Percentiles rank a stretch among this genome's conserved stretches.
Evolutionary conservation across 495 filamentous ascomycete genomes (phyloP).

Genomic region (Lepraria neglecta): DNA sequence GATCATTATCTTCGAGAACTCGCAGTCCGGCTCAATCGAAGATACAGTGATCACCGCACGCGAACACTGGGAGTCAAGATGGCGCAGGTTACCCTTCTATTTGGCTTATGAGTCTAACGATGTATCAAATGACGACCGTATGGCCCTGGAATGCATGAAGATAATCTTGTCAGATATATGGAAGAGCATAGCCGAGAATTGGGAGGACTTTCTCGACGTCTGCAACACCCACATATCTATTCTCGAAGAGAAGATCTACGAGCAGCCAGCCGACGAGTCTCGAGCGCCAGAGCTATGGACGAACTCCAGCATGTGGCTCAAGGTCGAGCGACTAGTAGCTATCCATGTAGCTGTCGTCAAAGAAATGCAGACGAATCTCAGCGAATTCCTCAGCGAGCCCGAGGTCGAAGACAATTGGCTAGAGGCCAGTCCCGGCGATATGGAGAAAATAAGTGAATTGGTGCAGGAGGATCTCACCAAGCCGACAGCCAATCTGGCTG

Average conservation of each 20-base stretch:
- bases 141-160: slow-evolving; percentile 45
- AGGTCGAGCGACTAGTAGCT: slow-evolving; percentile 48
- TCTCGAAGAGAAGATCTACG: slow-evolving; percentile 53
- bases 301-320: slow-evolving; percentile 46
- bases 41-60: slow-evolving; percentile 47
- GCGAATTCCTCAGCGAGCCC: slow-evolving; percentile 31
- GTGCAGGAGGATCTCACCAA: slow-evolving; percentile 23
- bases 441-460: slow-evolving; percentile 24
- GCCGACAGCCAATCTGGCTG: slow-evolving; percentile 31
- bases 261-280: slow-evolving; percentile 49
- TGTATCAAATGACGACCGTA: slow-evolving; percentile 30
- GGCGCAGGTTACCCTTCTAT: slow-evolving; percentile 49
- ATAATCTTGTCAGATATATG: slow-evolving; percentile 47
- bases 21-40: slow-evolving; percentile 37
- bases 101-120: slow-evolving; percentile 33
- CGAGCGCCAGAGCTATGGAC: slow-evolving; percentile 51
- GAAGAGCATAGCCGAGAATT: slow-evolving; percentile 40
- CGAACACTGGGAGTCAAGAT: slow-evolving; percentile 45
- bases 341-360: slow-evolving; percentile 43
- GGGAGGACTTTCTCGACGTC: slow-evolving; percentile 42
- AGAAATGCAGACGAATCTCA: slow-evolving; percentile 41
- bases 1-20: slow-evolving; percentile 51
- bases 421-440: slow-evolving; percentile 22
- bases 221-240: slow-evolving; percentile 27
- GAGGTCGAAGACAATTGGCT: slow-evolving; percentile 28